Evolutionary conservation across 371 early-diverging fungal genomes (phyloP).

Genomic region (Lichtheimia ramosa): DNA sequence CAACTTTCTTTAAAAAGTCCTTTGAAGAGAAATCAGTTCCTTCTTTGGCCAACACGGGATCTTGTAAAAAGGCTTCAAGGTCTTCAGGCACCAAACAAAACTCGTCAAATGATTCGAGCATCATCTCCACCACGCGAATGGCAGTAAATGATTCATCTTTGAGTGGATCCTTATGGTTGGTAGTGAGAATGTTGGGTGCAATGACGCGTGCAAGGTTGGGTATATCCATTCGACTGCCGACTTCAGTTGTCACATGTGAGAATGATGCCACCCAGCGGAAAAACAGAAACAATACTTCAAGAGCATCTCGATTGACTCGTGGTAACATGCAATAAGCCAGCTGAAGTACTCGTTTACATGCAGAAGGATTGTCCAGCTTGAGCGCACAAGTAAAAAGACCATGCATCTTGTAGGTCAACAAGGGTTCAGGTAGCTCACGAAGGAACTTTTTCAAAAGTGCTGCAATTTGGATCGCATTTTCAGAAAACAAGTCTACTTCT

Average conservation of each 20-base stretch:
- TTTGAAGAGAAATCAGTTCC: slow-evolving; percentile 39
- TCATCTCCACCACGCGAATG: slow-evolving; percentile 72
- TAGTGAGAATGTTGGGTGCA: slow-evolving; percentile 90
- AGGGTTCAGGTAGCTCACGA: slow-evolving; percentile 93
- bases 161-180: slow-evolving; percentile 78
- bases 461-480: slow-evolving; percentile 89
- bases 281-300: slow-evolving; percentile 86
- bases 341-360: slow-evolving; percentile 72
- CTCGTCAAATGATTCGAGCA: slow-evolving; percentile 74
- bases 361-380: slow-evolving; percentile 50
- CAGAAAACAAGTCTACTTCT: slow-evolving; percentile 67
- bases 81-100: slow-evolving; percentile 70
- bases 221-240: slow-evolving; percentile 93
- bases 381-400: slow-evolving; percentile 77
- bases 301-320: slow-evolving; percentile 85
- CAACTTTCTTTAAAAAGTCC: slow-evolving; percentile 44
- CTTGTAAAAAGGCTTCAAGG: slow-evolving; percentile 42
- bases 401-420: slow-evolving; percentile 88
- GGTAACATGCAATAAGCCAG: slow-evolving; percentile 86
- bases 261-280: slow-evolving; percentile 82
- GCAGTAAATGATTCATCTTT: slow-evolving; percentile 76
- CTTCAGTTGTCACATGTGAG: slow-evolving; percentile 70
- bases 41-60: slow-evolving; percentile 32
- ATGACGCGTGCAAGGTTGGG: slow-evolving; percentile 92
- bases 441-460: slow-evolving; percentile 94